Evolutionary conservation across 352 stramenopile species (phyloP).

Genomic region (Pythium scleroteichum): DNA sequence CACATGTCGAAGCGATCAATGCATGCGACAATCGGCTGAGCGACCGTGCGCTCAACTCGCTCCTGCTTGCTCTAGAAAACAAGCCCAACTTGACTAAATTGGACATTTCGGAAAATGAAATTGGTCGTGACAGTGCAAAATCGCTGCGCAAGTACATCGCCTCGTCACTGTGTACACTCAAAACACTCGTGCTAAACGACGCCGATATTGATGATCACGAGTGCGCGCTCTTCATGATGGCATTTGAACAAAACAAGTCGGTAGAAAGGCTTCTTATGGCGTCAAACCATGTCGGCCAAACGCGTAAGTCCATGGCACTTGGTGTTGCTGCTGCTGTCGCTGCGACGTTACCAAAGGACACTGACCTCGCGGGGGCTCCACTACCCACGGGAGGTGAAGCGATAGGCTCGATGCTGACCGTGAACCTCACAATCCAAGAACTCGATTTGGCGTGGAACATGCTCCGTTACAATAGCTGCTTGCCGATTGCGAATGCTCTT

Average conservation of each 20-base stretch:
- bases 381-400: constrained; percentile 66
- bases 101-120: constrained; percentile 64
- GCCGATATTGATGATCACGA: constrained; percentile 66
- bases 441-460: constrained; percentile 89
- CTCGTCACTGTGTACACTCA: constrained; percentile 62
- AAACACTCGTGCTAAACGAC: constrained; percentile 51
- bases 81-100: constrained; percentile 63
- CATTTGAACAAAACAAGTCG: constrained; percentile 75
- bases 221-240: constrained; percentile 65
- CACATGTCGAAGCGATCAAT: constrained; percentile 68
- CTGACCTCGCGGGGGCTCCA: constrained; percentile 39
- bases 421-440: constrained; percentile 67
- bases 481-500: constrained; percentile 51
- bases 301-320: constrained; percentile 25
- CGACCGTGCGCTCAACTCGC: constrained; percentile 45
- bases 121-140: constrained; percentile 42
- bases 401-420: constrained; percentile 77
- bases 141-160: constrained; percentile 62
- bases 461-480: constrained; percentile 41
- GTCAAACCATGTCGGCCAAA: constrained; percentile 76
- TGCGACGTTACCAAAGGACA: constrained; percentile 16
- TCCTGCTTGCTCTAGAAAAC: constrained; percentile 64
- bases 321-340: constrained; percentile 8
- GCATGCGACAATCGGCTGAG: constrained; percentile 59
- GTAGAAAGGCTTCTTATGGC: constrained; percentile 60